Conservation (phyloP, 805 yeast species). For the Nakazawaea ernobii region DNA sequence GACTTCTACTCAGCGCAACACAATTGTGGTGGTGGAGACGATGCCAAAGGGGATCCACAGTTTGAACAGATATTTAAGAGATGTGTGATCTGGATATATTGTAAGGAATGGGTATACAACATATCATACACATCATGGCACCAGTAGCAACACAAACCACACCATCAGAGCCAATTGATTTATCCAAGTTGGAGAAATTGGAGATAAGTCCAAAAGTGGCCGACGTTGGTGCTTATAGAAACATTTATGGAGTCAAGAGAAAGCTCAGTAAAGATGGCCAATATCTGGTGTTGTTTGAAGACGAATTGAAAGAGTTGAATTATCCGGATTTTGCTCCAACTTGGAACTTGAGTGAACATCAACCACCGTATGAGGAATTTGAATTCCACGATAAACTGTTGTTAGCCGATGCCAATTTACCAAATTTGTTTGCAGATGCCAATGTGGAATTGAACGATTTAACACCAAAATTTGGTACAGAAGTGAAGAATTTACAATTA, state of each 20-base stretch:
- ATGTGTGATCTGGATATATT: too few species aligned
- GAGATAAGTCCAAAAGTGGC: background rate
- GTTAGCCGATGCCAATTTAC: constrained; percentile 9
- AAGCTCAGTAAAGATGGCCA: background rate
- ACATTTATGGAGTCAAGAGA: background rate
- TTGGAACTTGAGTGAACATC: constrained; percentile 1
- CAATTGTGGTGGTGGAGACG: too few species aligned
- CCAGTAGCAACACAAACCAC: background rate
- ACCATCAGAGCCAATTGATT: background rate
- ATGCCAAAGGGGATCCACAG: too few species aligned
- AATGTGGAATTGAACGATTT: constrained; percentile 16
- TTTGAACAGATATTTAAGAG: too few species aligned
- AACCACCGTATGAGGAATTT: constrained; percentile 4
- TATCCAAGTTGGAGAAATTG: background rate
- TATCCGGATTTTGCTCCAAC: constrained; percentile 6
- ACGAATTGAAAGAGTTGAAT: background rate
- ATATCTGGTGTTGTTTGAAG: constrained; percentile 12
- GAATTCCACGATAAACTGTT: constrained; percentile 5
- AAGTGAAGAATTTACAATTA: constrained; percentile 35
- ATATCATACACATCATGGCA: background rate
- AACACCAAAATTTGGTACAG: constrained; percentile 42
- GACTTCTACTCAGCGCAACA: too few species aligned
- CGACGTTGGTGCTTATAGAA: constrained; percentile 6
- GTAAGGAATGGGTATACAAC: too few species aligned
- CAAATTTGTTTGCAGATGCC: constrained; percentile 6